phyloP scores from a whole-genome alignment of 2,329 filamentous ascomycete species.

The Sordariomycetes sp. region DNA sequence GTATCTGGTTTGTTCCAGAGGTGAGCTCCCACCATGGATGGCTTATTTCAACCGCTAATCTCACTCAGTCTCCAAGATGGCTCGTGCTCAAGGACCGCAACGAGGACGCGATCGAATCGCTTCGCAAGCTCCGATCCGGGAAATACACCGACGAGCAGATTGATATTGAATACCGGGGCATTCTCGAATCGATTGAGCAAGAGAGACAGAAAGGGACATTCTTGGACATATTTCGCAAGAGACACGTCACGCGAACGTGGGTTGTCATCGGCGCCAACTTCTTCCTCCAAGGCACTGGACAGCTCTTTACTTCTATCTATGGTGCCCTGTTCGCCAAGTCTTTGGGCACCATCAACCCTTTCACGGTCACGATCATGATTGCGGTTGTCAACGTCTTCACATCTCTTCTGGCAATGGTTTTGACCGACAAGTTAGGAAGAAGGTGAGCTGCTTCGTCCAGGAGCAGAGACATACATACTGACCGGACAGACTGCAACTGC shows the following conservation, averaged over 20 bases:
- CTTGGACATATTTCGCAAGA: not conserved
- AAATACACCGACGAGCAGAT: slow-evolving; percentile 15
- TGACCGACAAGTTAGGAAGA: slow-evolving; percentile 11
- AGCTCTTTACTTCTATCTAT: slow-evolving; percentile 17
- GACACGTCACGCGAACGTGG: slow-evolving; percentile 12
- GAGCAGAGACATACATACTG: no score
- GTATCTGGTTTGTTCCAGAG: slow-evolving; percentile 23
- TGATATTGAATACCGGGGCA: slow-evolving; percentile 8
- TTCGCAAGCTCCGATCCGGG: slow-evolving; percentile 14
- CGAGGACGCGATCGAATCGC: slow-evolving; percentile 16
- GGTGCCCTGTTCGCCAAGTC: slow-evolving; percentile 18
- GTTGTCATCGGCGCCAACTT: slow-evolving; percentile 17
- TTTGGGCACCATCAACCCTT: slow-evolving; percentile 18
- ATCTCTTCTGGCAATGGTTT: slow-evolving; percentile 7
- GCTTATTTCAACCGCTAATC: slow-evolving; percentile 9
- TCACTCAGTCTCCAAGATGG: slow-evolving; percentile 19
- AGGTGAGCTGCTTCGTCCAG: slow-evolving; percentile 3
- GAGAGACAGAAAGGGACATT: slow-evolving; percentile 3
- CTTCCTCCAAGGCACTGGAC: slow-evolving; percentile 19
- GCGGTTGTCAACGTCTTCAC: slow-evolving; percentile 10
- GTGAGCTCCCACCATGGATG: slow-evolving; percentile 15
- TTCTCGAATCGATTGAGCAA: not conserved
- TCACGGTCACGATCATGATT: slow-evolving; percentile 12
- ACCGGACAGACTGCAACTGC: no score
- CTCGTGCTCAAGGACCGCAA: slow-evolving; percentile 14